phyloP scores from a whole-genome alignment of 2,329 filamentous ascomycete genomes.

The Lasiodiplodia gonubiensis region DNA sequence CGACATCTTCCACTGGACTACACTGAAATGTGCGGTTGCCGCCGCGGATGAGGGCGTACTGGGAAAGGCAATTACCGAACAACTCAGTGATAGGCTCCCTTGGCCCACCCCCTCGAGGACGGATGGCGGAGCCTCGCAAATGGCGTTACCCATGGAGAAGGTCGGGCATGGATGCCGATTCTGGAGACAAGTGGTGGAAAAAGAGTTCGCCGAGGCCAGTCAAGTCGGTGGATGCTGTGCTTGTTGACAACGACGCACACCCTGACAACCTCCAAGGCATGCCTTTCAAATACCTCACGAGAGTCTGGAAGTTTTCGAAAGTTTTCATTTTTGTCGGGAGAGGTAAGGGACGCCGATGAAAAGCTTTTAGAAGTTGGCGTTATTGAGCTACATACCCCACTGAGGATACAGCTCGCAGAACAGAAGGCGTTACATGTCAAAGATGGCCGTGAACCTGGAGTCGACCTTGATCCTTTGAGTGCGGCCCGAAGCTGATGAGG shows the following conservation, averaged over 20 bases:
- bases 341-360: too few relatives aligned
- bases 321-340: too few relatives aligned
- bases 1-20: background rate
- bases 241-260: background rate
- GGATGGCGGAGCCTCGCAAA: background rate
- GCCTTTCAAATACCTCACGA: too few relatives aligned
- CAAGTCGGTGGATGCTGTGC: background rate
- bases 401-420: too few relatives aligned
- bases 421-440: too few relatives aligned
- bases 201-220: background rate
- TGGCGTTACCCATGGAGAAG: background rate
- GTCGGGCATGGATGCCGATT: background rate
- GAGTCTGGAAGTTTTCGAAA: too few relatives aligned
- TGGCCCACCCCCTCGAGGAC: background rate
- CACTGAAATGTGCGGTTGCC: background rate
- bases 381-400: too few relatives aligned
- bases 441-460: too few relatives aligned
- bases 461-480: too few relatives aligned
- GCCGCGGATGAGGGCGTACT: background rate
- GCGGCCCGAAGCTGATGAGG: too few relatives aligned
- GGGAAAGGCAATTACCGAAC: background rate
- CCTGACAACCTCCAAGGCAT: too few relatives aligned
- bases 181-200: background rate
- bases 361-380: too few relatives aligned
- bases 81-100: background rate